A percentile compares a stretch with the other conserved stretches of the same genome.
Evolutionary conservation across 2,329 filamentous ascomycete species (phyloP).

Genomic region (Madurella mycetomatis): DNA sequence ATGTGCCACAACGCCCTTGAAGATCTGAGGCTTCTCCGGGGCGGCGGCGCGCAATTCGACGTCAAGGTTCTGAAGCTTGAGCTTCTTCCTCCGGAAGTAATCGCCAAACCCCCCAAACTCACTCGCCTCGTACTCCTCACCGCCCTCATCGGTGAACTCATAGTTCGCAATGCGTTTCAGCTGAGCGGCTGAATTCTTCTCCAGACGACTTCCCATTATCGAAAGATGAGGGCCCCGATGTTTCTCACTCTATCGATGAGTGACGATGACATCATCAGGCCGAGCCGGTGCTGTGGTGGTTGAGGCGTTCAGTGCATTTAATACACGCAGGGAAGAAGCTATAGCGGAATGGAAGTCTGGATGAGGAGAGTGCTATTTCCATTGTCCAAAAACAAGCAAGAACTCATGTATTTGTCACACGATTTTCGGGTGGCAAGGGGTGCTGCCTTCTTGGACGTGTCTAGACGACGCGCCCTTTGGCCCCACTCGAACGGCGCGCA

Average conservation of each 20-base stretch:
- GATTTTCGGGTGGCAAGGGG: constrained; percentile 5
- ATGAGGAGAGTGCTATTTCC: not conserved
- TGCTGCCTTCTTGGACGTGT: not conserved
- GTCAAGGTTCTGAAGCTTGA: constrained; percentile 95
- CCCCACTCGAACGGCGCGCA: constrained; percentile 3
- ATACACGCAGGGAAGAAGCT: not conserved
- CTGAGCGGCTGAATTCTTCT: constrained; percentile 59
- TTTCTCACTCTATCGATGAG: not conserved
- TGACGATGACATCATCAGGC: constrained; percentile 20
- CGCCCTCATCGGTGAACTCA: constrained; percentile 72
- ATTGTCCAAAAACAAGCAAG: not conserved
- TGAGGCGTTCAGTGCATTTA: not conserved
- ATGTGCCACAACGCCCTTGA: constrained; percentile 84
- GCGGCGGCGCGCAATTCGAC: constrained; percentile 68
- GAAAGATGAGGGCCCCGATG: constrained; percentile 8
- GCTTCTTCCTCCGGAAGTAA: constrained; percentile 93
- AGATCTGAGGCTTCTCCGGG: constrained; percentile 72
- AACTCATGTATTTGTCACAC: not conserved
- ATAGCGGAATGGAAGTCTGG: not conserved
- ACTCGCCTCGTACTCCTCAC: constrained; percentile 86
- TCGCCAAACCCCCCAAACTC: constrained; percentile 85
- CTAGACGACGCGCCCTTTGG: constrained; percentile 5
- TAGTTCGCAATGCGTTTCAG: constrained; percentile 61
- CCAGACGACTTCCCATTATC: constrained; percentile 56
- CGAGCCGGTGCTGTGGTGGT: not conserved